Evolutionary conservation across 2,329 filamentous ascomycete genomes (phyloP).

Genomic region (Mollisia scopiformis): DNA sequence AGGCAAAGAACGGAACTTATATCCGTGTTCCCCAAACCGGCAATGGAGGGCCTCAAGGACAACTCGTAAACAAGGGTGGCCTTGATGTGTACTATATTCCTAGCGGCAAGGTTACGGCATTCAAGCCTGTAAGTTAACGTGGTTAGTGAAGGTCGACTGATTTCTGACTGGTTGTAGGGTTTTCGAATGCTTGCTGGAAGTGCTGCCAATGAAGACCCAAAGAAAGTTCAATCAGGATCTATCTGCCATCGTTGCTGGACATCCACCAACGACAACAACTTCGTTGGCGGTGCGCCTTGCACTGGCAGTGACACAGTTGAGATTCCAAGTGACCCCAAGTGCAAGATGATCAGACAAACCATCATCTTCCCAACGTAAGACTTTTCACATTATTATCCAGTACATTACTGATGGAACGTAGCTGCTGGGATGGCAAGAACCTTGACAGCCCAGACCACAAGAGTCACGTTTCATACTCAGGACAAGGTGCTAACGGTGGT

Average conservation of each 20-base stretch:
- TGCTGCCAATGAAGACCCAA: conserved; percentile 17
- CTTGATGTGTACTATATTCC: conserved; percentile 28
- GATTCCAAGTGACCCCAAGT: conserved; percentile 57
- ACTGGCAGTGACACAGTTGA: conserved; percentile 57
- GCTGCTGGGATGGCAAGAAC: conserved; percentile 80
- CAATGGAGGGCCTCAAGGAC: conserved; percentile 24
- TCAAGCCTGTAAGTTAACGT: conserved; percentile 40
- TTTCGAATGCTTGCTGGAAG: conserved; percentile 29
- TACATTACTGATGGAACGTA: conserved; percentile 54
- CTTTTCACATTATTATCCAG: neutral
- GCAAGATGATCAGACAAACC: conserved; percentile 53
- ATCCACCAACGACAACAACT: conserved; percentile 53
- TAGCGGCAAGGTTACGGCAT: conserved; percentile 39
- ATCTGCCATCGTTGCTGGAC: conserved; percentile 38
- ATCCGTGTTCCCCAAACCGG: conserved; percentile 68
- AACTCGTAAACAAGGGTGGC: conserved; percentile 23
- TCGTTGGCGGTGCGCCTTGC: conserved; percentile 54
- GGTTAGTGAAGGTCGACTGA: conserved; percentile 36
- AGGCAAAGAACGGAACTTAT: conserved; percentile 43
- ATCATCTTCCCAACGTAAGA: conserved; percentile 53
- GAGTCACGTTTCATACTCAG: conserved; percentile 75
- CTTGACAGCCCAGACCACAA: conserved; percentile 55
- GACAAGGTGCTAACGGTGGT: conserved; percentile 66
- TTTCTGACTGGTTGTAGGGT: conserved; percentile 7
- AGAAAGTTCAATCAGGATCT: conserved; percentile 12